These are phyloP conservation scores for Rheum nobile DNA, from an alignment of 148 eudicot species.

Conservation along the genomic window DNA sequence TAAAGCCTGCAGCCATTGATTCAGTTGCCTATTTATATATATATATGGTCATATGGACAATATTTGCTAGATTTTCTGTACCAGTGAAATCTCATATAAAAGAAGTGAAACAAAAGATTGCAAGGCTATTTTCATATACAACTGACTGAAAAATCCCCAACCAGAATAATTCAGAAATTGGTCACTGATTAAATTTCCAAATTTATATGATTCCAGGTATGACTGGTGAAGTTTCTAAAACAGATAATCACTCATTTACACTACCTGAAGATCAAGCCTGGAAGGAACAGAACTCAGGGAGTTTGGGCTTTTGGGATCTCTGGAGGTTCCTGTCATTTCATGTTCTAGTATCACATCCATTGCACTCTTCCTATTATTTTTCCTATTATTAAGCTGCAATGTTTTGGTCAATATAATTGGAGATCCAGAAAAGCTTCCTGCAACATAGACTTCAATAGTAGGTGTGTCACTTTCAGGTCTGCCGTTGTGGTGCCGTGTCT, in stretches of 20 bases:
- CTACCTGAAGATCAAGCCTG: constrained; percentile 50
- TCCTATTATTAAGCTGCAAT: constrained; percentile 37
- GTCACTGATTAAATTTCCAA: neutral
- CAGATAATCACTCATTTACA: neutral
- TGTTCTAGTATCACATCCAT: constrained; percentile 46
- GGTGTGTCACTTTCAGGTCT: constrained; percentile 28
- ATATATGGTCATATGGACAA: neutral
- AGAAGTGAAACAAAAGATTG: neutral
- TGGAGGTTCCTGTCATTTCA: constrained; percentile 29
- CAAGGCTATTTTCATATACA: neutral
- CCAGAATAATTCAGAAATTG: neutral
- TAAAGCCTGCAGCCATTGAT: neutral
- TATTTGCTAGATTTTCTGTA: neutral
- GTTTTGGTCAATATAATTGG: constrained; percentile 55
- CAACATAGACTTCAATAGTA: constrained; percentile 50
- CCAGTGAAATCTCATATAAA: too few species aligned
- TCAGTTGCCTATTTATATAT: neutral
- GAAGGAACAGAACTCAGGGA: constrained; percentile 1
- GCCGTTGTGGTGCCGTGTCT: constrained; percentile 36
- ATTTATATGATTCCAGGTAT: neutral
- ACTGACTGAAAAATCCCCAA: neutral
- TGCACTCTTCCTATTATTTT: constrained; percentile 30
- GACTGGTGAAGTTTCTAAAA: neutral
- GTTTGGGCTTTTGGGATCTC: neutral
- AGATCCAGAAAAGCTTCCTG: constrained; percentile 47